Conservation (phyloP, 2,329 filamentous ascomycete species). For the Hypoxylon sp. region DNA sequence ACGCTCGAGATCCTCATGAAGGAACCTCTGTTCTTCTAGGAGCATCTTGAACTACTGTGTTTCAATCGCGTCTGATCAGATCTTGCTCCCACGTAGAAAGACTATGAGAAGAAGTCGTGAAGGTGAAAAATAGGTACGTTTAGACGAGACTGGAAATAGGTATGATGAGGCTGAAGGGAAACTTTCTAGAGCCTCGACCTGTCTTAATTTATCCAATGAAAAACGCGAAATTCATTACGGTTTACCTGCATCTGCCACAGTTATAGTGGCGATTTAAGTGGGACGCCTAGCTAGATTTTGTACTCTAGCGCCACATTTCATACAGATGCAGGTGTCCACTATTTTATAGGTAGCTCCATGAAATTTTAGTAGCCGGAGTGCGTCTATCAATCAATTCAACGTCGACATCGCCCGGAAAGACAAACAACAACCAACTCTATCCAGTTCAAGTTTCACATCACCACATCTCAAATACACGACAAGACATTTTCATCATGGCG, state of each 20-base stretch:
- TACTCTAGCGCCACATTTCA: neutral
- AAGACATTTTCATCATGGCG: conserved; percentile 74
- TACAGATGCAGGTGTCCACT: neutral
- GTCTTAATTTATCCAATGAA: conserved; percentile 34
- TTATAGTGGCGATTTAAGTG: conserved; percentile 2
- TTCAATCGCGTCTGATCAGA: neutral
- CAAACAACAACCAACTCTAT: conserved; percentile 1
- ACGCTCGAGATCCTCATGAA: conserved; percentile 96
- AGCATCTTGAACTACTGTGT: conserved; percentile 67
- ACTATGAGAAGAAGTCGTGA: neutral
- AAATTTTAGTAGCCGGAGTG: conserved; percentile 4
- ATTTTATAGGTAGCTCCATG: conserved; percentile 1
- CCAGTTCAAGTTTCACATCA: neutral
- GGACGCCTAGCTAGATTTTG: neutral
- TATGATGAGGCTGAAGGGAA: conserved; percentile 44
- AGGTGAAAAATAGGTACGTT: neutral
- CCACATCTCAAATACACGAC: neutral
- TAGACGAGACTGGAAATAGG: conserved; percentile 10
- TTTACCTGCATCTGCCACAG: neutral
- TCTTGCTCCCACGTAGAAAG: neutral
- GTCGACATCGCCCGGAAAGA: neutral
- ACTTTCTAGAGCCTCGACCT: conserved; percentile 28
- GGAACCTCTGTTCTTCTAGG: conserved; percentile 90
- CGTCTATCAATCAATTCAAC: conserved; percentile 18
- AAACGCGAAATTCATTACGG: conserved; percentile 4